Base-by-base conservation (phyloP, 345 rosid species). In the Trapa bicornis region DNA sequence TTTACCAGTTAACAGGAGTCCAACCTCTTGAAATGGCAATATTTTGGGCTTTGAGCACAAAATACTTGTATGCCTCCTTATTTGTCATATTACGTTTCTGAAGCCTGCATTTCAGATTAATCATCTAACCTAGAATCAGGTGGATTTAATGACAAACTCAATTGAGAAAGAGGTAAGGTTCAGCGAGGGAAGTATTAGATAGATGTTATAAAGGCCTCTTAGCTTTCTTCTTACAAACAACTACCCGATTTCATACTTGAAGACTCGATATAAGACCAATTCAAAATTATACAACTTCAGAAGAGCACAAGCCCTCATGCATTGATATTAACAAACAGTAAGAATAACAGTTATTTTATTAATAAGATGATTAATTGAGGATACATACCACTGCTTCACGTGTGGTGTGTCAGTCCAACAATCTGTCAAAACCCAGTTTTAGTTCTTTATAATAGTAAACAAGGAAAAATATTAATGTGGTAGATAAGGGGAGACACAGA, bases 1-100 rank as follows among this genome's bases (percentile, higher is more conserved):
- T 74, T 61, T 82, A 88, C 97, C 97, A 91, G 76, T 91, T 91
- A 68, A 88, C 97, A 15, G 97, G 96, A 9, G 82, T 91, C 93
- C 91, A 86, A 39, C 74, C 72, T 69, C 86, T 81, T 37, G 91
- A 81, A 54, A 88, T 85, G 0, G 97, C 97, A 22, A 91, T 86
- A 72, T 86, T 82, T 79, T 91, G 97, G 11, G 97, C 89, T 79
- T 80, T 82, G 61, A 86, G 83, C 56, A 91, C 93, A 72, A 91
- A 91, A 79, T 85, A 86, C 69, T 81, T 68, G 71, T 91, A 88
- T 32, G 96, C 96, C 5, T 84, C 88, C 78, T 82, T 81, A 37
- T 83, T 53, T 5, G 92, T 84, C 85, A 82, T 82, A 71, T 87
- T 88, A 43, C 71, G 84, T 68, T 65, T 79, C 38, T 64, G 78